Evolutionary conservation across 352 stramenopile genomes (phyloP).

Genomic region (Aphanomyces euteiches): DNA sequence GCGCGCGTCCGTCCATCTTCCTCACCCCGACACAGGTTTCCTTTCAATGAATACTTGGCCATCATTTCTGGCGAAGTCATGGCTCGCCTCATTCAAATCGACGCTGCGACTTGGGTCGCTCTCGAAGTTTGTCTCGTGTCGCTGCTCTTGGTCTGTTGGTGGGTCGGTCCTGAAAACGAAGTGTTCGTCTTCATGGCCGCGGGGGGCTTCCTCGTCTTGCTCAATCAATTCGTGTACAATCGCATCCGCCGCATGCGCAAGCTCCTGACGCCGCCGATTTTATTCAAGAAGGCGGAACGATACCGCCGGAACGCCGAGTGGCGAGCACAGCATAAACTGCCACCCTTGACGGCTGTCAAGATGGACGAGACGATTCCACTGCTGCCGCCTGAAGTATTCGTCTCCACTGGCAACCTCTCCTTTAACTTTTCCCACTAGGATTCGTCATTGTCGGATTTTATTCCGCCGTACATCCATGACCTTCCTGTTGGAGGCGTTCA

Average conservation of each 20-base stretch:
- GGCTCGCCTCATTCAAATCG: conserved; percentile 65
- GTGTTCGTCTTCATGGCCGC: conserved; percentile 42
- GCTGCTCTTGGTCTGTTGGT: conserved; percentile 48
- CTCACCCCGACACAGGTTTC: conserved; percentile 36
- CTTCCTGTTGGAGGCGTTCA: conserved; percentile 40
- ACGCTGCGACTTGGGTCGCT: conserved; percentile 61
- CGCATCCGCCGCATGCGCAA: conserved; percentile 50
- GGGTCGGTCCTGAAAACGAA: conserved; percentile 39
- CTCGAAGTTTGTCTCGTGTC: conserved; percentile 52
- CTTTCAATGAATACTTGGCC: conserved; percentile 74
- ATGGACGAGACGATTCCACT: background rate
- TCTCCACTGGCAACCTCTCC: conserved; percentile 45
- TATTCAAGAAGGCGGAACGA: conserved; percentile 58
- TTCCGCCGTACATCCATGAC: conserved; percentile 50
- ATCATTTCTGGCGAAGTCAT: conserved; percentile 76
- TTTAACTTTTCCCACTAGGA: conserved; percentile 40
- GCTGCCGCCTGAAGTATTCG: background rate
- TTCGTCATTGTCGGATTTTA: conserved; percentile 36
- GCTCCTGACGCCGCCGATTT: conserved; percentile 48
- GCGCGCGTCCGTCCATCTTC: background rate
- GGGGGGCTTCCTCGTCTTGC: conserved; percentile 41
- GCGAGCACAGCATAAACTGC: conserved; percentile 46
- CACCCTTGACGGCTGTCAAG: conserved; percentile 30
- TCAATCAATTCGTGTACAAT: conserved; percentile 52
- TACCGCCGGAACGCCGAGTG: conserved; percentile 52